Evolutionary conservation across 192 early-diverging fungal species (phyloP).

Genomic region (Coemansia sp.): DNA sequence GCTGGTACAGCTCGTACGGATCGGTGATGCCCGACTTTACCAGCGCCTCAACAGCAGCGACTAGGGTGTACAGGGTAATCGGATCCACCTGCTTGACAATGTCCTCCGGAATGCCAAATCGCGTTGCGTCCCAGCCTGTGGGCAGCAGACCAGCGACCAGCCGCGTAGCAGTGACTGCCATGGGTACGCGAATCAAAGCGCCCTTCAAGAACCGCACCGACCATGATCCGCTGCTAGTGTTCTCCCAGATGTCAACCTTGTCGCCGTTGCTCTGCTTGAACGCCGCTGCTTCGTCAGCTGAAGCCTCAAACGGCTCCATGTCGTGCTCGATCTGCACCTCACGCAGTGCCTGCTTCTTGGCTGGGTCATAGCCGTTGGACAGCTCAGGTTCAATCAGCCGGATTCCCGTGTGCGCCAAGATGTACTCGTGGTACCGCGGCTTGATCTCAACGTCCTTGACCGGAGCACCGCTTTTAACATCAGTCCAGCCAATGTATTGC

Average conservation of each 20-base stretch:
- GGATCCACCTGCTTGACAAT: conserved; percentile 87
- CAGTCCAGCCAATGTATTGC: conserved; percentile 74
- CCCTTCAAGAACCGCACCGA: conserved; percentile 60
- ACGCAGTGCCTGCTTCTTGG: conserved; percentile 79
- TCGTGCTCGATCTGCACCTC: conserved; percentile 85
- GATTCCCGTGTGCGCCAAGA: conserved; percentile 50
- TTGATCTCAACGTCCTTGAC: conserved; percentile 85
- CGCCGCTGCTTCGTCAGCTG: conserved; percentile 83
- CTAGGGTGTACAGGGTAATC: conserved; percentile 81
- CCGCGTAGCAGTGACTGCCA: conserved; percentile 81
- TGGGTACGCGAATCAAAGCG: conserved; percentile 82
- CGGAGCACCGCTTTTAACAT: conserved; percentile 76
- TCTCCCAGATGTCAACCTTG: conserved; percentile 62
- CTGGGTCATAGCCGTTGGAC: conserved; percentile 81
- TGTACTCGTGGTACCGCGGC: conserved; percentile 84
- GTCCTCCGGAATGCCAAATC: conserved; percentile 90
- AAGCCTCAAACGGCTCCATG: conserved; percentile 37
- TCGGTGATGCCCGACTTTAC: conserved; percentile 89
- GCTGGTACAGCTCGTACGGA: conserved; percentile 95
- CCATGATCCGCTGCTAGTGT: conserved; percentile 54
- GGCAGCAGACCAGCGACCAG: conserved; percentile 86
- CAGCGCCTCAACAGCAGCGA: conserved; percentile 90
- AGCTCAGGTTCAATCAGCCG: conserved; percentile 79
- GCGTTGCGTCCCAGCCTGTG: conserved; percentile 87
- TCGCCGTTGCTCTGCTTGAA: conserved; percentile 81